Evolutionary conservation across 1,139 yeast species (phyloP), one percentile per base, ranked within the genome.

Genomic region (Candida frijolesensis): DNA sequence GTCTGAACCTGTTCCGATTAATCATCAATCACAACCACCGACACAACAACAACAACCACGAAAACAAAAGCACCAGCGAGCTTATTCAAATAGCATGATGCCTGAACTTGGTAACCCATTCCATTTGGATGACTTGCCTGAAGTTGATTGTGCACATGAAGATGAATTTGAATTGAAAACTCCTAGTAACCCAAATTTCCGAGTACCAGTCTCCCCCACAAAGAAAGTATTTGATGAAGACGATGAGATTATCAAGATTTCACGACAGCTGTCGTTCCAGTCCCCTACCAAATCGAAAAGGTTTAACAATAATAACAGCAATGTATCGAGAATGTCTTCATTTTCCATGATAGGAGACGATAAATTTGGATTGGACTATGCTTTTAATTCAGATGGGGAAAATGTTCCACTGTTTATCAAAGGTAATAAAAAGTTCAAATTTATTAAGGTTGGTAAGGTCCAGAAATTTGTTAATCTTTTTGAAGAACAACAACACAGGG

Each of bases 371-470:
- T 59, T 72, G 48, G 68, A 68, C 42, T 71, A 62, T 56, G 76
- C 76, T 5, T 71, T 63, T 56, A 61, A 64, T 43, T 63, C 66
- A 46, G 60, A 63, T 42, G 62, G 71, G 3, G 59, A 68, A 2
- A 56, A 65, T 27, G 72, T 72, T 9, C 80, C 80, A 9, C 61
- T 68, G 2, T 76, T 67, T 54, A 74, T 76, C 48, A 74, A 73
- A 57, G 68, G 70, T 42, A 74, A 76, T 57, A 74, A 72, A 56
- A 76, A 76, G 57, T 76, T 75, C 63, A 74, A 73, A 57, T 76
- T 71, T 54, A 76, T 76, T 52, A 76, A 74, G 57, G 78, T 76
- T 14, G 81, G 81, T 2, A 76, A 76, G 56, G 81, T 76, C 18
- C 80, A 76, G 54, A 76, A 76, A 59, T 76, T 74, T 57, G 81